Evolutionary conservation across 257 asterid genomes (phyloP), one percentile per base, ranked within the genome.

Genomic region (Craterostigma plantagineum): DNA sequence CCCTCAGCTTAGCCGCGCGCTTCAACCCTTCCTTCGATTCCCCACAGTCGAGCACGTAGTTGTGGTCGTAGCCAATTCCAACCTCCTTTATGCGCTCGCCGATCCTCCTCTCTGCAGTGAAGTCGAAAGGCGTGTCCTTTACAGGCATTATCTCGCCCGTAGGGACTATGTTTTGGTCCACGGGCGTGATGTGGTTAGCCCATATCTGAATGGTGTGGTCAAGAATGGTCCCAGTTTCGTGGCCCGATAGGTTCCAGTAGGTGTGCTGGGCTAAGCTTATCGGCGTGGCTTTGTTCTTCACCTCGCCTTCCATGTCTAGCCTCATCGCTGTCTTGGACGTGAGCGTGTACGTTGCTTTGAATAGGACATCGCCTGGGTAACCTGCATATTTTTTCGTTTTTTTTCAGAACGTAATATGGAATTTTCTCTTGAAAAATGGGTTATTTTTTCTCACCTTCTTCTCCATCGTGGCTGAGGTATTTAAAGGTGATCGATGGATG

Each of bases 241-340:
- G 99, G 33, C 96, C 94, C 5, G 78, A 84, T 52, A 90, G 60
- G 48, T 90, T 90, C 99, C 99, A 90, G 33, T 90, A 90, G 4
- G 99, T 90, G 61, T 90, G 99, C 49, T 90, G 96, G 14, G 99
- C 96, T 50, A 90, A 61, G 63, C 61, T 90, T 64, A 90, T 69
- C 1, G 92, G 96, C 9, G 99, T 80, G 7, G 94, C 66, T 60
- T 84, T 90, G 46, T 71, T 68, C 63, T 51, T 59, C 2, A 91
- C 84, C 35, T 75, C 66, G 4, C 94, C 96, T 64, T 71, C 96
- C 99, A 90, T 90, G 70, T 90, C 94, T 4, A 90, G 99, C 54
- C 80, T 69, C 81, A 84, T 46, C 33, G 93, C 60, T 0, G 92
- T 77, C 53, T 73, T 77, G 16, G 90, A 69, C 18, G 74, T 58